A percentile compares a stretch with the other conserved stretches of the same genome.
These are phyloP conservation scores for Xanthoparmelia taractica DNA, from an alignment of 495 filamentous ascomycete genomes.

Conservation along the genomic window DNA sequence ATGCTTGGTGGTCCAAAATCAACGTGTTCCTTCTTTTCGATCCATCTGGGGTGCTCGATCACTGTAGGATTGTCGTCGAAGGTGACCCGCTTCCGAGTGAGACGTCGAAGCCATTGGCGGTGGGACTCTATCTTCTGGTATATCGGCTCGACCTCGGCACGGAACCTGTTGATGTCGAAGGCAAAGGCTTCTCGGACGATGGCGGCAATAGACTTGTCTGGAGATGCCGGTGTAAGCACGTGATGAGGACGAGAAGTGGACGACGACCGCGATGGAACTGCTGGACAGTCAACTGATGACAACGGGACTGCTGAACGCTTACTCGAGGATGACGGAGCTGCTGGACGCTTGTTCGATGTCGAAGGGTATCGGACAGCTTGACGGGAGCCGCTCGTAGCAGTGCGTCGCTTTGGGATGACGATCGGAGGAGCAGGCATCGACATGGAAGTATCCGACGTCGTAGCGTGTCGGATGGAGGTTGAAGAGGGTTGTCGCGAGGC, in stretches of 20 bases:
- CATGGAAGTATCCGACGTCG: not conserved
- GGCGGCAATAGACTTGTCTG: not conserved
- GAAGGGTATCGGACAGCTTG: not conserved
- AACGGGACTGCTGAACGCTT: too few relatives aligned
- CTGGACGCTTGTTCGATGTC: constrained; percentile 5
- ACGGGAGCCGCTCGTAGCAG: not conserved
- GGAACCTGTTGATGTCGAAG: constrained; percentile 1
- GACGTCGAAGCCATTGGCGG: not conserved
- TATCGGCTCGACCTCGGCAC: not conserved
- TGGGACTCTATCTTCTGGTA: not conserved
- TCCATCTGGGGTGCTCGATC: not conserved
- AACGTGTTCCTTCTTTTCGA: not conserved
- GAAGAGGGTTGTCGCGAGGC: not conserved
- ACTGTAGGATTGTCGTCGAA: not conserved
- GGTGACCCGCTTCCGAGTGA: not conserved
- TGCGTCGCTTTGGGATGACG: not conserved
- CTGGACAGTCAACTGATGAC: too few relatives aligned
- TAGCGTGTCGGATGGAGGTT: not conserved
- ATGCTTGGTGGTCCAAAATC: not conserved
- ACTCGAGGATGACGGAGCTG: not conserved
- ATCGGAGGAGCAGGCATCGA: not conserved
- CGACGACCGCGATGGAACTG: too few relatives aligned
- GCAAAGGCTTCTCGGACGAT: constrained; percentile 6
- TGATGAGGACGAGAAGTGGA: not conserved
- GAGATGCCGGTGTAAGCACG: not conserved